Base-by-base conservation (phyloP, 176 grass and related monocot species). In the Secale cereale region DNA sequence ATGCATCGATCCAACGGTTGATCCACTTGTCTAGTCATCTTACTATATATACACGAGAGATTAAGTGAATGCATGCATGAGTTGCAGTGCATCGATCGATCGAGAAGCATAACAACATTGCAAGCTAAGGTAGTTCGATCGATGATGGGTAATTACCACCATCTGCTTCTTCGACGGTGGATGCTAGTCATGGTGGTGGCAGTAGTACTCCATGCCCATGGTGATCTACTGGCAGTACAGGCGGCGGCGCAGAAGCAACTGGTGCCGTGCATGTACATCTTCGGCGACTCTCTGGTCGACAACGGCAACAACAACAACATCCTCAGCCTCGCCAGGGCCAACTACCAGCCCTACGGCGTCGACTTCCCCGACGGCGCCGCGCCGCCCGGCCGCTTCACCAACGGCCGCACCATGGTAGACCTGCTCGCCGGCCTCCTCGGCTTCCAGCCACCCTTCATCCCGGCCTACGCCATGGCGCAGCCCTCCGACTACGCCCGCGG, bases 281-380 rank as follows among this genome's bases (percentile, higher is more conserved):
- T 98, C 33, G 96, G 96, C 0, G 96, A 98, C 78, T 95, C 96
- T 17, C 87, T 98, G 68, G 91, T 95, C 31, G 96, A 98, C 83
- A 98, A 92, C 68, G 96, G 96, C 72, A 98, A 98, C 91, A 98
- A 98, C 88, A 98, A 98, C 70, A 15, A 70, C 81, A 87, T 98
- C 16, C 29, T 92, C 26, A 95, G 91, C 31, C 89, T 98, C 0
- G 93, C 93, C 17, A 72, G 96, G 56, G 96, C 96, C 71, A 98
- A 98, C 87, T 98, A 98, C 81, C 81, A 70, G 0, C 96, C 96
- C 20, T 98, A 98, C 60, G 93, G 96, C 37, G 78, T 95, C 72
- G 96, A 98, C 87, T 95, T 95, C 86, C 40, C 75, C 12, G 81
- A 91, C 62, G 95, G 85, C 40, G 82, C 90, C 40, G 96, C 87